These are phyloP conservation scores for Cryphonectria parasitica DNA, from an alignment of 2,329 filamentous ascomycete species.

Conservation along the genomic window DNA sequence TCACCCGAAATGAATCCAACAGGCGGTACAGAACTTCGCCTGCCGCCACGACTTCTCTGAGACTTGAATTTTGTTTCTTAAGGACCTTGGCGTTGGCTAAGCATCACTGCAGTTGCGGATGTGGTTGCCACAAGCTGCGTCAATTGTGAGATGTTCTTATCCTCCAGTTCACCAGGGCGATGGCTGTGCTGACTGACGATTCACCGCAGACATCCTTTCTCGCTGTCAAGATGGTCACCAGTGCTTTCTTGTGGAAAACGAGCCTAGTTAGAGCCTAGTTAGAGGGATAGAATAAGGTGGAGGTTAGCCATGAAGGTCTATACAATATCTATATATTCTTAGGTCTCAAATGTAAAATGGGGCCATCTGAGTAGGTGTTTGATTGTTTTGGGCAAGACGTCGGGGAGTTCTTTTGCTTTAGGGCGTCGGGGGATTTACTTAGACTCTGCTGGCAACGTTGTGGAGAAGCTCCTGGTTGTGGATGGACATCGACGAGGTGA, in stretches of 20 bases:
- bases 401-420: background rate
- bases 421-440: background rate
- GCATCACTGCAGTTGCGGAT: background rate
- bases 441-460: background rate
- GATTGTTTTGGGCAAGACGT: background rate
- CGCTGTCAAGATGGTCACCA: background rate
- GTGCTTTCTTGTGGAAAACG: background rate
- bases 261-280: background rate
- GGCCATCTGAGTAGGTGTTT: background rate
- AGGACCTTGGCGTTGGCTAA: background rate
- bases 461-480: background rate
- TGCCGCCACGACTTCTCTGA: background rate
- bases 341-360: background rate
- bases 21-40: background rate
- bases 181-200: background rate
- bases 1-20: background rate
- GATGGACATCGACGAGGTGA: background rate
- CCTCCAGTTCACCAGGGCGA: background rate
- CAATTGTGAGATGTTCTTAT: background rate
- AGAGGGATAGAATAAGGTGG: background rate
- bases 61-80: background rate
- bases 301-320: background rate
- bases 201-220: background rate
- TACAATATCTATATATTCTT: background rate
- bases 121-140: background rate